Percentiles rank a stretch among this genome's conserved stretches.
Conservation (phyloP, 257 asterid species). For the Penstemon eatonii region DNA sequence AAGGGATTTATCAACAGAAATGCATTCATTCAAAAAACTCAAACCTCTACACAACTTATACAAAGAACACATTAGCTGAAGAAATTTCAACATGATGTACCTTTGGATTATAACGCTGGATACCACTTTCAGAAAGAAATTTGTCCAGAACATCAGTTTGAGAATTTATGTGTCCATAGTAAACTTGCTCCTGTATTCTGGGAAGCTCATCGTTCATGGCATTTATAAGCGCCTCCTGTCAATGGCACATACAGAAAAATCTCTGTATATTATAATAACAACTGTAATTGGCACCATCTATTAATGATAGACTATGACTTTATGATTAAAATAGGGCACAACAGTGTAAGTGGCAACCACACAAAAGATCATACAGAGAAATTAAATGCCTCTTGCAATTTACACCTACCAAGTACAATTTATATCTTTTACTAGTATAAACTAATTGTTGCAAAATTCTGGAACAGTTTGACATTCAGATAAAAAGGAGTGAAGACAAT, state of each 20-base stretch:
- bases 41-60: constrained; percentile 17
- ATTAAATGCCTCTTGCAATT: constrained; percentile 1
- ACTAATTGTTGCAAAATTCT: constrained; percentile 10
- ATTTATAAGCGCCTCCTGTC: constrained; percentile 83
- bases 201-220: constrained; percentile 99
- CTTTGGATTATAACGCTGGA: constrained; percentile 91
- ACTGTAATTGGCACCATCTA: constrained; percentile 27
- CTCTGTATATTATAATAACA: constrained; percentile 17
- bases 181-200: constrained; percentile 95
- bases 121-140: constrained; percentile 86
- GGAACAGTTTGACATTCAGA: constrained; percentile 6
- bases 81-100: constrained; percentile 38
- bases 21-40: constrained; percentile 19
- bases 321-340: not conserved
- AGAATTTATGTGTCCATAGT: constrained; percentile 85
- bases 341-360: constrained; percentile 5
- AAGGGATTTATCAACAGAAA: constrained; percentile 31
- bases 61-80: constrained; percentile 11
- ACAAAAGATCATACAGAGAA: constrained; percentile 1
- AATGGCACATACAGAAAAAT: constrained; percentile 33
- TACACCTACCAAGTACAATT: not conserved
- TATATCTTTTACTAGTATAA: constrained; percentile 2
- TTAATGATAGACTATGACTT: constrained; percentile 14
- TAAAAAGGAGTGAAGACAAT: constrained; percentile 11
- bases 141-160: constrained; percentile 87